Base-by-base conservation (phyloP, 2,329 filamentous ascomycete species). In the Seiridium unicorne region DNA sequence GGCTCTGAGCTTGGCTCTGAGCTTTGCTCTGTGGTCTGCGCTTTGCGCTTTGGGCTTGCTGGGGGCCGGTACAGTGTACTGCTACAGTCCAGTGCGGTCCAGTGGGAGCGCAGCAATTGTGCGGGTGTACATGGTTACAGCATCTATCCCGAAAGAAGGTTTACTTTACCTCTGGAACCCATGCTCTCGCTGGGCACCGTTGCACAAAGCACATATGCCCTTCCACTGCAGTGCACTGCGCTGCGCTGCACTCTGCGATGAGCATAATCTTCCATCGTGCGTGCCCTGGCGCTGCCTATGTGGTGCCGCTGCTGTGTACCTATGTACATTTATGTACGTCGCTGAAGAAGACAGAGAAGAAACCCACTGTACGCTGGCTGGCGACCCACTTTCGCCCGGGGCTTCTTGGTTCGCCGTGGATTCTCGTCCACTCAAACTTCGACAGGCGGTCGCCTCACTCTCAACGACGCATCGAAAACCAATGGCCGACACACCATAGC, bases 371-470 rank as follows among this genome's bases (percentile, higher is more conserved):
- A 35, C 35, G n/a, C 18, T 18, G 10, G 6, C 49, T 26, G 32
- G 26, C 10, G 49, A 34, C n/a, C 10, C 46, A 26, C 46, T 49
- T 26, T 31, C 10, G n/a, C 46, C 31, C 10, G n/a, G 46, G 46
- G 46, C 13, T 44, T 18, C 18, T 18, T 18, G 46, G n/a, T 26
- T 36, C 35, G n/a, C 11, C 49, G 38, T 32, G 49, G 61, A 61
- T 68, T 62, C 59, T 63, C 58, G 64, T 62, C 70, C 70, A 72
- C 60, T 72, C 67, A 64, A 69, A 63, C 32, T 60, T 57, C 60
- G 62, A 60, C 62, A 62, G 65, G 63, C 64, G 60, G 57, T 61
- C 69, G 70, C 69, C 69, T 71, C 70, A 72, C 69, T 71, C 63
- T 62, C 57, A 61, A 68, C 68, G 70, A 66, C 68, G 62, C 67